Evolutionary conservation across 2,329 filamentous ascomycete genomes (phyloP).

Genomic region (Plectosphaerella sp.): DNA sequence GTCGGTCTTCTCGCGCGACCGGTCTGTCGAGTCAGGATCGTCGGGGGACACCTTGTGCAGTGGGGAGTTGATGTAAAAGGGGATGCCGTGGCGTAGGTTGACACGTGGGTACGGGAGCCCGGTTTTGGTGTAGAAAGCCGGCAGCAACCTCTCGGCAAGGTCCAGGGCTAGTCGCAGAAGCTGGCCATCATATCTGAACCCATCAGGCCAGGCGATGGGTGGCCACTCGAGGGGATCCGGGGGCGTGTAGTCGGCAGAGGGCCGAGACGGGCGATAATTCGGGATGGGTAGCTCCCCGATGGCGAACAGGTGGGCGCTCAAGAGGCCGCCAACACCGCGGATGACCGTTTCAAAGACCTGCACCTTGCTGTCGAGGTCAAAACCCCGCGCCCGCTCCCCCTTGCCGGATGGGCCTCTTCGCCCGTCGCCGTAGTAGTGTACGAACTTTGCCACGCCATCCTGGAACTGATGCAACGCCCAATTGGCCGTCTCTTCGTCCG

Average conservation of each 20-base stretch:
- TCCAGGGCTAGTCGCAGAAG: conserved; percentile 85
- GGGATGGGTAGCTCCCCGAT: conserved; percentile 83
- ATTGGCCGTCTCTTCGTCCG: conserved; percentile 47
- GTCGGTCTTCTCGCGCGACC: conserved; percentile 68
- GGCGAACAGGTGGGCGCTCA: conserved; percentile 93
- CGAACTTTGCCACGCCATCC: conserved; percentile 68
- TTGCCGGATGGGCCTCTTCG: conserved; percentile 61
- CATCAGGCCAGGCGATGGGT: conserved; percentile 68
- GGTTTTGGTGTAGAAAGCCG: conserved; percentile 86
- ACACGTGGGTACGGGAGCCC: conserved; percentile 93
- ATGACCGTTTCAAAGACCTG: conserved; percentile 99
- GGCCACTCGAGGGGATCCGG: conserved; percentile 38
- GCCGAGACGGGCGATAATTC: conserved; percentile 59
- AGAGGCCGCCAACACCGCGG: conserved; percentile 79
- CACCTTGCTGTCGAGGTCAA: conserved; percentile 95
- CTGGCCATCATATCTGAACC: conserved; percentile 83
- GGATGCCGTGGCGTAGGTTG: conserved; percentile 84
- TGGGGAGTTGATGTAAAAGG: conserved; percentile 86
- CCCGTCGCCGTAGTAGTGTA: conserved; percentile 84
- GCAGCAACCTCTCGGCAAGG: conserved; percentile 76
- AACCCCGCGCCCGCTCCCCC: conserved; percentile 72
- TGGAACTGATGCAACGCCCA: conserved; percentile 74
- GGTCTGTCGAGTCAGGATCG: conserved; percentile 29
- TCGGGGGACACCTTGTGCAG: conserved; percentile 55
- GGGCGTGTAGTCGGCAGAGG: conserved; percentile 18